phyloP scores from a whole-genome alignment of 345 rosid species.

The Lepidium sativum region DNA sequence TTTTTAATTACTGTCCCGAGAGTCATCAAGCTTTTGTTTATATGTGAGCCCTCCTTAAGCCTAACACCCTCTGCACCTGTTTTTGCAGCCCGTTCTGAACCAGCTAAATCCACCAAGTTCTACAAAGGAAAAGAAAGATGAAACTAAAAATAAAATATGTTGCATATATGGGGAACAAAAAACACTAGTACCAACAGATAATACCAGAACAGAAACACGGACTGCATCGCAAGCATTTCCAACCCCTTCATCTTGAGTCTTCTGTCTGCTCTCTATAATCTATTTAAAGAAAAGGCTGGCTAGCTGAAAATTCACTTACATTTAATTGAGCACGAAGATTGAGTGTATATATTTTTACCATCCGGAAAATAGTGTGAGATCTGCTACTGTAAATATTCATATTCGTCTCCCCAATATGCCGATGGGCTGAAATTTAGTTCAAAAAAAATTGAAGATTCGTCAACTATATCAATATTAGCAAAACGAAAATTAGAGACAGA shows the following conservation, averaged over 20 bases:
- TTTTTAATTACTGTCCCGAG: conserved; percentile 90
- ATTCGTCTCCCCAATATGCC: conserved; percentile 95
- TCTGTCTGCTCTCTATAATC: conserved; percentile 94
- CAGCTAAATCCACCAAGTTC: conserved; percentile 98
- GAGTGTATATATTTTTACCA: conserved; percentile 43
- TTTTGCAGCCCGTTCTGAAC: conserved; percentile 97
- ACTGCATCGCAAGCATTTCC: conserved; percentile 81
- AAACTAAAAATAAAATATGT: not conserved
- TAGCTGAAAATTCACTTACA: not conserved
- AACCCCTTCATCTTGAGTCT: conserved; percentile 48
- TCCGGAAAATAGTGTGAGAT: conserved; percentile 95
- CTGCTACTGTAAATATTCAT: conserved; percentile 88
- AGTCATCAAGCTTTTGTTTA: conserved; percentile 90
- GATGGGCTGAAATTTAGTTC: conserved; percentile 58
- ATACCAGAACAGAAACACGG: conserved; percentile 89
- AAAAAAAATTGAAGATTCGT: not conserved
- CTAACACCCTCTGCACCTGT: conserved; percentile 99
- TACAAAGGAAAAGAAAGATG: conserved; percentile 23
- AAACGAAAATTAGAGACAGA: not conserved
- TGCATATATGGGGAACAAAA: not conserved
- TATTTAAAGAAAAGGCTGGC: conserved; percentile 14
- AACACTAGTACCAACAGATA: conserved; percentile 6
- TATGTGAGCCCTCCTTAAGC: conserved; percentile 91
- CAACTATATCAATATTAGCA: not conserved
- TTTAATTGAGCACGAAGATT: not conserved